Conservation (phyloP, 2,329 filamentous ascomycete species). For the Pseudogymnoascus pannorum region DNA sequence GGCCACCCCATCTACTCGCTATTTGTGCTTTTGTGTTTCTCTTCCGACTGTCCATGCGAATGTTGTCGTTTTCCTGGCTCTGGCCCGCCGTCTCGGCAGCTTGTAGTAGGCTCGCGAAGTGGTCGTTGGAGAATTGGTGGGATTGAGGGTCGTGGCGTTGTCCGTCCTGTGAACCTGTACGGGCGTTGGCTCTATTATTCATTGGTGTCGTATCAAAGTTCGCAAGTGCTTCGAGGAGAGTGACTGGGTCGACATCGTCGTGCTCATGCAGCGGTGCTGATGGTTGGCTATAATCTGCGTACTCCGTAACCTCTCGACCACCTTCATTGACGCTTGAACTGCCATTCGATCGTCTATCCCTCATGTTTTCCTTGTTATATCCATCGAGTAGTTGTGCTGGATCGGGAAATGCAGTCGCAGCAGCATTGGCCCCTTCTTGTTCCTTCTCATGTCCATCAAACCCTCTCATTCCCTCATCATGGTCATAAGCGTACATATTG, state of each 20-base stretch:
- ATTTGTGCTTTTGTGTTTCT: conserved; percentile 7
- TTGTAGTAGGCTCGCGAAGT: conserved; percentile 23
- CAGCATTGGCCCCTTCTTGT: conserved; percentile 4
- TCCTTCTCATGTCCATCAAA: conserved; percentile 9
- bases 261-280: background rate
- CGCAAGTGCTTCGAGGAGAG: conserved; percentile 23
- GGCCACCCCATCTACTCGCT: background rate
- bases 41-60: background rate
- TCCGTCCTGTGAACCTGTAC: background rate
- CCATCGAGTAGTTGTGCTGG: conserved; percentile 9
- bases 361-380: conserved; percentile 1
- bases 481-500: conserved; percentile 12
- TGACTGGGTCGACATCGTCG: conserved; percentile 18
- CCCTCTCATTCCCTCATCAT: conserved; percentile 8
- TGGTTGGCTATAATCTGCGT: background rate
- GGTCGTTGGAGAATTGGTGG: conserved; percentile 17
- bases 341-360: background rate
- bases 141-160: background rate
- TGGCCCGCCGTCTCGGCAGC: conserved; percentile 22
- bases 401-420: conserved; percentile 9
- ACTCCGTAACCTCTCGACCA: background rate
- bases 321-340: background rate
- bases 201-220: conserved; percentile 17
- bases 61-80: conserved; percentile 1
- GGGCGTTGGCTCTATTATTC: conserved; percentile 6